These are phyloP conservation scores for Tricholoma furcatifolium DNA, from an alignment of 768 basidiomycete genomes.

Conservation along the genomic window DNA sequence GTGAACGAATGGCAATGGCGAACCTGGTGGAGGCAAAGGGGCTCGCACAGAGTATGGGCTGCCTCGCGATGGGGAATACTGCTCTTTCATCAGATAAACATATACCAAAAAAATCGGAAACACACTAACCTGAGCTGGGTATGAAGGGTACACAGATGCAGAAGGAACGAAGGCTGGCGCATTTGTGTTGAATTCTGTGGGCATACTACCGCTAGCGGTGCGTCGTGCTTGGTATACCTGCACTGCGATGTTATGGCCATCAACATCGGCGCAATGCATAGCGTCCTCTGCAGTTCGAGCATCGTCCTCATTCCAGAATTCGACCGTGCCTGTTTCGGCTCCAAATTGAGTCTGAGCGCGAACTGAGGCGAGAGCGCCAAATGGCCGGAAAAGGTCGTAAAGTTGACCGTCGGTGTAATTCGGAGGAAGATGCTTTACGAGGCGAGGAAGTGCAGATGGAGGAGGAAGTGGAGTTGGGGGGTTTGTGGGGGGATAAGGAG, in stretches of 20 bases:
- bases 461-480: slow-evolving; percentile 75
- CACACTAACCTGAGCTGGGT: slow-evolving; percentile 52
- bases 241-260: slow-evolving; percentile 83
- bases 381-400: slow-evolving; percentile 84
- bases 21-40: slow-evolving; percentile 39
- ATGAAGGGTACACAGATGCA: slow-evolving; percentile 56
- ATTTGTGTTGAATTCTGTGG: slow-evolving; percentile 67
- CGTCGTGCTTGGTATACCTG: slow-evolving; percentile 73
- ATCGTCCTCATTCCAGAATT: slow-evolving; percentile 88
- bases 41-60: slow-evolving; percentile 46
- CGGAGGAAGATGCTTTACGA: slow-evolving; percentile 81
- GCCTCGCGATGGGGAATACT: slow-evolving; percentile 68
- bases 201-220: slow-evolving; percentile 42
- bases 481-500: slow-evolving; percentile 80
- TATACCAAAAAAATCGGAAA: background rate
- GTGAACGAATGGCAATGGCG: slow-evolving; percentile 71
- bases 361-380: slow-evolving; percentile 78
- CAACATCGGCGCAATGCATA: slow-evolving; percentile 81
- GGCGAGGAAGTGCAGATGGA: slow-evolving; percentile 72
- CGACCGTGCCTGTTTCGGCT: slow-evolving; percentile 73
- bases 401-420: slow-evolving; percentile 68
- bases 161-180: slow-evolving; percentile 79
- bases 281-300: slow-evolving; percentile 76
- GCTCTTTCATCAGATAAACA: background rate
- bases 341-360: slow-evolving; percentile 75